A percentile compares a stretch with the other conserved stretches of the same genome.
phyloP scores from a whole-genome alignment of 2,329 filamentous ascomycete genomes.

The Aurifilum marmelostoma region DNA sequence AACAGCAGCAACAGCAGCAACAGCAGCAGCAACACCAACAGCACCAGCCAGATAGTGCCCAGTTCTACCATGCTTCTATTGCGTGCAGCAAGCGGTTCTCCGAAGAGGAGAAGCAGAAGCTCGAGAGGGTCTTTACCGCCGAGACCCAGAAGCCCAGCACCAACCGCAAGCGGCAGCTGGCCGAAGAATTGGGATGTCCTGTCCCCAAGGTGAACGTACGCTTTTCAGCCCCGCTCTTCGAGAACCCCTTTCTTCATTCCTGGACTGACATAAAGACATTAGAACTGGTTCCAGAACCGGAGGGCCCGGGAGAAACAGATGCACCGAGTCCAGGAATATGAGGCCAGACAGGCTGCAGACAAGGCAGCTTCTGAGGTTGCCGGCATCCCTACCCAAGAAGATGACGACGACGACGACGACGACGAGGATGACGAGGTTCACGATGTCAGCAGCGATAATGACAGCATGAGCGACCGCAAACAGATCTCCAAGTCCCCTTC shows the following conservation, averaged over 20 bases:
- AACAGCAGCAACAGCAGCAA: background rate
- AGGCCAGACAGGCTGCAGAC: conserved; percentile 47
- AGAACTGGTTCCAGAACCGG: conserved; percentile 74
- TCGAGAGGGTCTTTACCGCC: conserved; percentile 29
- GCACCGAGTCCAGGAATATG: conserved; percentile 56
- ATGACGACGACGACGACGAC: conserved; percentile 35
- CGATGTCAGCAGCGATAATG: conserved; percentile 38
- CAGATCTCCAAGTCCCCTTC: conserved; percentile 43
- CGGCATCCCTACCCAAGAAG: conserved; percentile 34
- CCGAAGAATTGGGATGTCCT: conserved; percentile 27
- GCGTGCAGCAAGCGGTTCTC: conserved; percentile 30
- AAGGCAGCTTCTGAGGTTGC: conserved; percentile 40
- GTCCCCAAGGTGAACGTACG: conserved; percentile 29
- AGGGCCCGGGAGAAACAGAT: conserved; percentile 68
- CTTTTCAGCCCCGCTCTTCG: background rate
- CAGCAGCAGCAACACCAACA: background rate
- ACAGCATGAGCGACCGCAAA: conserved; percentile 37
- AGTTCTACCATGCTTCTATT: conserved; percentile 26
- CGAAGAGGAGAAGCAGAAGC: conserved; percentile 29
- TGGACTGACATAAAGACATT: conserved; percentile 36
- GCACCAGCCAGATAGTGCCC: conserved; percentile 14
- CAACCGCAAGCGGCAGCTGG: conserved; percentile 28
- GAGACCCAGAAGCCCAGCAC: conserved; percentile 30
- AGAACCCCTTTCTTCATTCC: conserved; percentile 1
- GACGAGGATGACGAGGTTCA: conserved; percentile 36